A percentile compares a stretch with the other conserved stretches of the same genome.
Conservation (phyloP, 2,329 filamentous ascomycete genomes). For the Coniochaeta sp. region DNA sequence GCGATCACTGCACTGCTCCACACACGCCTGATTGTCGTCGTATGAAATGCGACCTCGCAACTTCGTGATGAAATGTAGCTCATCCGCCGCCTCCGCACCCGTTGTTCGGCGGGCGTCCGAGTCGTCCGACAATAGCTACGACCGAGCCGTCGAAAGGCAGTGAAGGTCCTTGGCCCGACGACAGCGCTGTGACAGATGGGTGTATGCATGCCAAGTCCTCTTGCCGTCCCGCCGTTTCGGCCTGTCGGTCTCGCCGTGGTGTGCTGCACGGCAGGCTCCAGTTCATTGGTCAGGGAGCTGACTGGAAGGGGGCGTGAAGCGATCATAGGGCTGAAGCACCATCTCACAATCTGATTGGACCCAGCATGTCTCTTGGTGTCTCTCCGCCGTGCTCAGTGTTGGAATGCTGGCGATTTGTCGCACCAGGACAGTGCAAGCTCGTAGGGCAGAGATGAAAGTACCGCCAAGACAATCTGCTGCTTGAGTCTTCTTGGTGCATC, state of each 20-base stretch:
- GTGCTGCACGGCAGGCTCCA: not conserved
- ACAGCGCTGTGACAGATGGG: not conserved
- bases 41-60: not conserved
- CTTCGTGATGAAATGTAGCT: too few species aligned
- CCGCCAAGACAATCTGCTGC: not conserved
- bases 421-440: not conserved
- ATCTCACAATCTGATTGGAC: not conserved
- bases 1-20: not conserved
- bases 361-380: not conserved
- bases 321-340: not conserved
- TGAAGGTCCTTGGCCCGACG: not conserved
- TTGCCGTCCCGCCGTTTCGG: conserved; percentile 3
- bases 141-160: not conserved
- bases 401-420: not conserved
- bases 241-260: conserved; percentile 2
- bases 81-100: not conserved
- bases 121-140: not conserved
- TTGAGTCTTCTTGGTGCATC: too few species aligned
- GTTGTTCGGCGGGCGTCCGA: not conserved
- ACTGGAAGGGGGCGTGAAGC: not conserved
- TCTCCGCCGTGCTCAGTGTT: not conserved
- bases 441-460: not conserved
- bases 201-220: conserved; percentile 1
- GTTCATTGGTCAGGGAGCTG: not conserved
- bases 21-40: not conserved